These are phyloP conservation scores for Conoideocrella luteorostrata DNA, from an alignment of 2,329 filamentous ascomycete species.

Conservation along the genomic window DNA sequence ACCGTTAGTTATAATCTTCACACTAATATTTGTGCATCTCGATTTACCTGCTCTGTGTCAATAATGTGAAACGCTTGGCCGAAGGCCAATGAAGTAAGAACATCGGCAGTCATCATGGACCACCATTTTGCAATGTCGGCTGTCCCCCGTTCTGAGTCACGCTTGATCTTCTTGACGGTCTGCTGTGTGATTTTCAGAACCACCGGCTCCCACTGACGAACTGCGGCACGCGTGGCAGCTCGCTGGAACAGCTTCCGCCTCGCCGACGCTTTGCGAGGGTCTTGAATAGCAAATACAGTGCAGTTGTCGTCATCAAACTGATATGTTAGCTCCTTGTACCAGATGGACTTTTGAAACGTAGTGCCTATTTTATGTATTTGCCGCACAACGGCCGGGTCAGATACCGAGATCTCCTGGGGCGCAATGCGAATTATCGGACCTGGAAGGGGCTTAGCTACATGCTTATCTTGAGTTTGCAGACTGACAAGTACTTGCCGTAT, in stretches of 20 bases:
- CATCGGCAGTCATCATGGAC: constrained; percentile 4
- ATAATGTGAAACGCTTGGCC: not conserved
- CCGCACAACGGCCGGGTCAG: not conserved
- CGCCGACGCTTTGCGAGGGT: not conserved
- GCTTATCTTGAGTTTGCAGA: too few species aligned
- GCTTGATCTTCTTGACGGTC: not conserved
- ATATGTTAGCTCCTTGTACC: constrained; percentile 1
- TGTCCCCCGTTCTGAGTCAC: not conserved
- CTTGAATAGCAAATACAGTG: not conserved
- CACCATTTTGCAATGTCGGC: constrained; percentile 1
- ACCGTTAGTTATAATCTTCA: not conserved
- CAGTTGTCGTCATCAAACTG: not conserved
- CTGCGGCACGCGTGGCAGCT: not conserved
- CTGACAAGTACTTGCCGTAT: constrained; percentile 1
- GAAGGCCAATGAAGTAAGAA: not conserved
- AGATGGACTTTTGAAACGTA: not conserved
- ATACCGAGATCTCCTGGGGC: not conserved
- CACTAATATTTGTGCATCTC: not conserved
- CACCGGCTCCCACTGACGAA: constrained; percentile 1
- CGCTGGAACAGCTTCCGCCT: constrained; percentile 1
- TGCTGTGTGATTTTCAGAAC: not conserved
- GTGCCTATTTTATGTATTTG: not conserved
- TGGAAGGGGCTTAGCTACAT: too few species aligned
- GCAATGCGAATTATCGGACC: not conserved
- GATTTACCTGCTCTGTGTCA: not conserved